Evolutionary conservation across 2,329 filamentous ascomycete genomes (phyloP), one percentile per base, ranked within the genome.

Genomic region (Didymella arachidicola): DNA sequence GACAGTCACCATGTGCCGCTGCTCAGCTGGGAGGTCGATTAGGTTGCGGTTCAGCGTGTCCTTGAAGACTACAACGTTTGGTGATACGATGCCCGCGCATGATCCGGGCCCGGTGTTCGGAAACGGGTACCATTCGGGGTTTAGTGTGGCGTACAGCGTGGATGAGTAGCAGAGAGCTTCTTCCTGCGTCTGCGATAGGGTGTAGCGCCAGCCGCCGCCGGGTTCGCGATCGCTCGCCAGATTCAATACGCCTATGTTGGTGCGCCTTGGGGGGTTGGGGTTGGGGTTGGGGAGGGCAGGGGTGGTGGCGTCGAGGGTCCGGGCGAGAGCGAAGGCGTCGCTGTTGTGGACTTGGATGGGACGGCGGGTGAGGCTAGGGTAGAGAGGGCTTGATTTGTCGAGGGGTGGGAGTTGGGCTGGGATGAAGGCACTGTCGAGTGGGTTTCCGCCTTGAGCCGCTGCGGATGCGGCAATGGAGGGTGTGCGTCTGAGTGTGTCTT

Each of bases 111-210:
- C 68, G 0, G 39, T 62, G n/a, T 70, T 69, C 2, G 66, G 59
- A 63, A 64, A 70, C 3, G 68, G 64, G 57, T 70, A 70, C 68
- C 68, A 70, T 46, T 66, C 60, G 6, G 53, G 59, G 4, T 63
- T 64, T 2, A 70, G 36, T 0, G 66, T 69, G 11, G 47, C 49
- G 19, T 61, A 68, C 0, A 67, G 49, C 2, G 68, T 70, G 1
- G 65, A 68, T 3, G 68, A 69, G 16, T 69, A 69, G 26, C 68
- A 70, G 1, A 70, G 38, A 0, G 68, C 66, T 48, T 70, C 68
- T 59, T 70, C 68, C 26, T 70, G 68, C 5, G 66, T 70, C 16
- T 19, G 39, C 0, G 62, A 67, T 1, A 70, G 48, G 0, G 65
- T 62, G 32, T 63, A 69, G 26, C 65, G 65, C 66, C 68, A 70